Evolutionary conservation across 306 rosid genomes (phyloP).

Genomic region (Sicyos baderoa): DNA sequence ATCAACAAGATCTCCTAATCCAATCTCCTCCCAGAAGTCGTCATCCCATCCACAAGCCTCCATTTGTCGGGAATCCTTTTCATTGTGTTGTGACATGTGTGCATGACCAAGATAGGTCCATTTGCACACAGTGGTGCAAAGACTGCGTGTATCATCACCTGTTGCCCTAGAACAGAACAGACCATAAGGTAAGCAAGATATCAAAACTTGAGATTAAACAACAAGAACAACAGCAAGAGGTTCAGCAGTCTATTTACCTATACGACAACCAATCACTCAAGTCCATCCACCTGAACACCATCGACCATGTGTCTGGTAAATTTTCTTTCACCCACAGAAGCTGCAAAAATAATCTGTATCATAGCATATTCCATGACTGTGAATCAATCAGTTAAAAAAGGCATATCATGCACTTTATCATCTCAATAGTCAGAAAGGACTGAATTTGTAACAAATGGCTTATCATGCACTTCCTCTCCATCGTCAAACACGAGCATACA

Average conservation of each 20-base stretch:
- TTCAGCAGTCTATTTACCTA: constrained; percentile 43
- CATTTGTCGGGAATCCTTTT: constrained; percentile 68
- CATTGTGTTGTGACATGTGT: constrained; percentile 67
- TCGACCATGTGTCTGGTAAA: constrained; percentile 83
- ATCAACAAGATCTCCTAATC: constrained; percentile 85
- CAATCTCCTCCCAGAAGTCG: constrained; percentile 98
- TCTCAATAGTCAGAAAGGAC: constrained; percentile 1
- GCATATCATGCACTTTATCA: constrained; percentile 13
- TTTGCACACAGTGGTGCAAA: constrained; percentile 94
- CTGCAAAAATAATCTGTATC: constrained; percentile 39
- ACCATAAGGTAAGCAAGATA: constrained; percentile 6
- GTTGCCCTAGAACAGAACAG: constrained; percentile 62
- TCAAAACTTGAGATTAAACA: constrained; percentile 10
- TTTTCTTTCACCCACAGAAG: constrained; percentile 98
- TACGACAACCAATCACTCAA: constrained; percentile 98
- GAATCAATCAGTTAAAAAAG: constrained; percentile 14
- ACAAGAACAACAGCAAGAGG: constrained; percentile 6
- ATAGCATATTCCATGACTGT: constrained; percentile 21
- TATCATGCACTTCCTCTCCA: not conserved
- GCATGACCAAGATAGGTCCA: constrained; percentile 99
- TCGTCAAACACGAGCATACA: not conserved
- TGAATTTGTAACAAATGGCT: not conserved
- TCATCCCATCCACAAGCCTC: constrained; percentile 99
- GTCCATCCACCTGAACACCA: constrained; percentile 99
- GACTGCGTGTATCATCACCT: constrained; percentile 91